Conservation (phyloP, 306 rosid genomes). For the Quercus engelmannii region DNA sequence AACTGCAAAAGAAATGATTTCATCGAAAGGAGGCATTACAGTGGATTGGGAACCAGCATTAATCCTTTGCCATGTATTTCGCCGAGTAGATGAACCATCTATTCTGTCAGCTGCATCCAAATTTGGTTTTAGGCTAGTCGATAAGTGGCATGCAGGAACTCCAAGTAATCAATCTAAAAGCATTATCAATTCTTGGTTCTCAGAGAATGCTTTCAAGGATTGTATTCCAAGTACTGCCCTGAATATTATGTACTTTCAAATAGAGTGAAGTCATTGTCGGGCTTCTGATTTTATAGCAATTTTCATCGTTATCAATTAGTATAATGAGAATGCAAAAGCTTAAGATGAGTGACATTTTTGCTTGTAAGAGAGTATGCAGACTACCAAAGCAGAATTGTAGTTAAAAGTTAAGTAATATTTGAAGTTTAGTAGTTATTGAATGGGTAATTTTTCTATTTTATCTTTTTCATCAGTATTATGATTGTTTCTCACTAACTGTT, state of each 20-base stretch:
- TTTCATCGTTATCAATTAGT: background rate
- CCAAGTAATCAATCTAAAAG: constrained; percentile 23
- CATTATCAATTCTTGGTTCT: constrained; percentile 59
- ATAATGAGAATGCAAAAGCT: too few species aligned
- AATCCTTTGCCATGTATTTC: constrained; percentile 76
- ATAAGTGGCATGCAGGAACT: constrained; percentile 58
- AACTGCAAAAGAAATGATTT: constrained; percentile 68
- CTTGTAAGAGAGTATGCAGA: background rate
- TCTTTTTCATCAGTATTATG: too few species aligned
- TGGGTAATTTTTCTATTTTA: too few species aligned
- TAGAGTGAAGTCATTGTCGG: constrained; percentile 26
- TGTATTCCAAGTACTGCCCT: constrained; percentile 57
- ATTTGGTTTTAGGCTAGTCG: constrained; percentile 62
- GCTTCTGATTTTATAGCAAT: background rate
- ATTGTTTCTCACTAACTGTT: too few species aligned
- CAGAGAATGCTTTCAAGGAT: constrained; percentile 34
- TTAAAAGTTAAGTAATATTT: too few species aligned
- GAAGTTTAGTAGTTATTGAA: too few species aligned
- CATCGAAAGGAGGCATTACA: constrained; percentile 25
- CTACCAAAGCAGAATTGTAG: too few species aligned
- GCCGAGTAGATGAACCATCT: constrained; percentile 73
- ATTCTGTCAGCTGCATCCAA: constrained; percentile 59
- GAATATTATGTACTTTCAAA: constrained; percentile 58
- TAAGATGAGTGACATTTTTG: too few species aligned
- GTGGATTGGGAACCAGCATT: constrained; percentile 35